Evolutionary conservation across 208 protist genomes (phyloP), one percentile per base, ranked within the genome.

Genomic region (Leishmania amazonensis): DNA sequence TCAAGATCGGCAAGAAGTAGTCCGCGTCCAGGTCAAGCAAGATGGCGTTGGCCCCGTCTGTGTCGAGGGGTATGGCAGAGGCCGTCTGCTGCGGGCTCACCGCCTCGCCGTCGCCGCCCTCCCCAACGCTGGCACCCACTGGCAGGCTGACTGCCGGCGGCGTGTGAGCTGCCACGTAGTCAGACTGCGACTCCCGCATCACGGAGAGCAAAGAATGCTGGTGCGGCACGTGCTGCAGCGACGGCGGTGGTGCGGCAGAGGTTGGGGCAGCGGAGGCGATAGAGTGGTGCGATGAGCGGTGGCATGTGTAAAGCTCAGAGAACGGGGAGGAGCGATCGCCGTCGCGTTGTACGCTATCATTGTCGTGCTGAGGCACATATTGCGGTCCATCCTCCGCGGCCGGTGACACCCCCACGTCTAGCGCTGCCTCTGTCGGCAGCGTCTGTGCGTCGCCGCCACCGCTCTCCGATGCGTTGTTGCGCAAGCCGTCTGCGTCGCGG

Each of bases 11-110:
- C 0, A 79, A 64, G 73, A 98, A 98, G 86, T 94, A 96, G 45
- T 92, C 80, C 0, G 92, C 89, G 78, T 98, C 95, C 54, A 94
- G 83, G 81, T 98, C 95, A 40, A 98, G 88, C 42, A 98, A 81
- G 51, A 96, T 90, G 62, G 85, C 86, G 79, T 83, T 86, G 81
- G 94, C 79, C 38, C 73, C 83, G 70, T 96, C 95, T 24, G 54
- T 78, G 84, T 97, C 93, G 21, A 96, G 79, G 54, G 87, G 87
- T 28, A 88, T 71, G 31, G 79, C 31, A 57, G 76, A 71, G 45
- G 68, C 19, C 15, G 80, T 53, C 47, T 81, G 75, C 54, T 82
- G 78, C 35, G 79, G 86, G 51, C 74, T 87, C 1, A 87, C 71
- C 21, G 51, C 76, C 70, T 87, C 84, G 2, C 84, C 84, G 53